Evolutionary conservation across 1,284 basidiomycete genomes (phyloP), one percentile per base, ranked within the genome.

Genomic region (Macrocystidia cucumis): DNA sequence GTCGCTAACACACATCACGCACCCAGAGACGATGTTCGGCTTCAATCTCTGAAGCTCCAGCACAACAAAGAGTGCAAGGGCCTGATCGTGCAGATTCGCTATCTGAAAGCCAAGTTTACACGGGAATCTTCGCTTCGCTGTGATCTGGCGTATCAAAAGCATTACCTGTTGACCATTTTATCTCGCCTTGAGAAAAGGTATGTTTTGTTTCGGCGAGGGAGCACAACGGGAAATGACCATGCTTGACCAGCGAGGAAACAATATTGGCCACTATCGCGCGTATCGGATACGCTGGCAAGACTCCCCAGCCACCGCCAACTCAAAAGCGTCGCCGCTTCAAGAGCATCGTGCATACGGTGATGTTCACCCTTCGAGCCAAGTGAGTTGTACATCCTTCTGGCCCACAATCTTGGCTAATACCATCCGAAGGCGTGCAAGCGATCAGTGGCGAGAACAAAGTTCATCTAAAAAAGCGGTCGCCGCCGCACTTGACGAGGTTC

Each of bases 91-190:
- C 86, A 96, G 55, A 92, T 97, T 44, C 74, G 74, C 32, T 97
- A 97, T 59, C 72, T 98, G 44, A 95, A 98, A 56, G 83, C 86
- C 31, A 91, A 91, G 53, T 93, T 85, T 58, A 84, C 76, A 1
- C 72, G 95, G 21, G 95, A 98, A 60, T 76, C 80, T 14, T 69
- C 73, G 1, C 75, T 95, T 60, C 74, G 93, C n/a, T 70, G 69
- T 37, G 82, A 84, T 46, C 63, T 98, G 29, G 67, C 72, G 3
- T 81, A 91, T 51, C 95, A 98, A 62, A 98, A 98, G 56, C 65
- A 73, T 34, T 95, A 93, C 51, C 59, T 87, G 16, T 59, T 87
- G 6, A 60, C 74, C 6, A 59, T 87, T 20, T 54, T 88, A 20
- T 55, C 70, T 12, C 67, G 71, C 37, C 80, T 82, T 49, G 82